These are phyloP conservation scores for Irpex lacteus DNA, from an alignment of 1,284 basidiomycete genomes.

Conservation along the genomic window DNA sequence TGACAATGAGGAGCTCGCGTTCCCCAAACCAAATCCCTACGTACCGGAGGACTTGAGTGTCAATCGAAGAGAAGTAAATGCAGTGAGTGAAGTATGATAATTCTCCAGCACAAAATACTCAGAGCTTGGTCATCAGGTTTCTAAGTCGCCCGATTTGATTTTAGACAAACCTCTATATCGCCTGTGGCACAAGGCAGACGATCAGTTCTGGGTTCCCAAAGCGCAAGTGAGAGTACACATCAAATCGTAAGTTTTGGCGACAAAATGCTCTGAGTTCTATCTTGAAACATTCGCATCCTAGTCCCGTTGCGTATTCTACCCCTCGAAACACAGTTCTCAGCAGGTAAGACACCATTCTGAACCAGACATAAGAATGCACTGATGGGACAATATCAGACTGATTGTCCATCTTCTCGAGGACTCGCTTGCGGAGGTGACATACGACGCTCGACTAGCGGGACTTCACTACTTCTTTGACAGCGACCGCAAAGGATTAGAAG, in stretches of 20 bases:
- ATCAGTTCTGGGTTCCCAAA: conserved; percentile 32
- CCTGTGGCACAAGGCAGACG: conserved; percentile 31
- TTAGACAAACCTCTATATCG: conserved; percentile 15
- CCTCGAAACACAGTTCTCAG: conserved; percentile 26
- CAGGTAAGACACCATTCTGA: conserved; percentile 16
- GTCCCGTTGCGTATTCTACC: conserved; percentile 25
- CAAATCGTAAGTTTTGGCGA: conserved; percentile 17
- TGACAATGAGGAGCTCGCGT: conserved; percentile 18
- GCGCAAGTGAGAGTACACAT: conserved; percentile 23
- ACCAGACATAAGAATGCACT: conserved; percentile 20
- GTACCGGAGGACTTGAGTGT: conserved; percentile 54
- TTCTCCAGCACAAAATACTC: background rate
- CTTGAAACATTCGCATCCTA: conserved; percentile 1
- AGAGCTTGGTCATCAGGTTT: conserved; percentile 16
- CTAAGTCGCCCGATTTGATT: conserved; percentile 20
- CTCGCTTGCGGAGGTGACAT: conserved; percentile 37
- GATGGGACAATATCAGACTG: conserved; percentile 36
- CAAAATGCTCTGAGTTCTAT: background rate
- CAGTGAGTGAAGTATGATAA: conserved; percentile 1
- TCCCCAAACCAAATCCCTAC: conserved; percentile 46
- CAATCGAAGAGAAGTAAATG: conserved; percentile 45
- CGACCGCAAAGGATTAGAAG: conserved; percentile 41
- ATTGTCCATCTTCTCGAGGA: conserved; percentile 31
- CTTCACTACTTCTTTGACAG: conserved; percentile 49
- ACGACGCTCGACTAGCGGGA: conserved; percentile 68